These are phyloP conservation scores for Tuber indicum DNA, from an alignment of 495 filamentous ascomycete species.

Conservation along the genomic window DNA sequence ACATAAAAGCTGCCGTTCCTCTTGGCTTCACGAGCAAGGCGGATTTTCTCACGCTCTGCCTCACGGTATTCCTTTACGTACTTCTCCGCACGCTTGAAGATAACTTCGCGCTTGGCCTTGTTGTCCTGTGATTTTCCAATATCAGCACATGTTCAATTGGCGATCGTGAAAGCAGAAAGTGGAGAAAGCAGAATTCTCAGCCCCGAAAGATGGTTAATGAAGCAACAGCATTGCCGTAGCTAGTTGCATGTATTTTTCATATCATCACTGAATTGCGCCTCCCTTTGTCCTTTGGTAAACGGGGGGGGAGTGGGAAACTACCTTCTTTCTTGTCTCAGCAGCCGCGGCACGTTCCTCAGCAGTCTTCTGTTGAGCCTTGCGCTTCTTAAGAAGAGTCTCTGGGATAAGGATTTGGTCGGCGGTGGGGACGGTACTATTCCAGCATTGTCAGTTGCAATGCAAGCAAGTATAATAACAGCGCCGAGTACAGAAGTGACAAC, in stretches of 20 bases:
- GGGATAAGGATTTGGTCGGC: constrained; percentile 89
- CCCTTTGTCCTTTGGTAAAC: constrained; percentile 46
- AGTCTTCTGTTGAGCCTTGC: constrained; percentile 98
- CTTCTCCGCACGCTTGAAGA: constrained; percentile 99
- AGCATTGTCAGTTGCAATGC: constrained; percentile 67
- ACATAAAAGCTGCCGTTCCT: constrained; percentile 90
- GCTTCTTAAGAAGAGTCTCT: constrained; percentile 99
- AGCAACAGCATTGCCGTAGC: constrained; percentile 90
- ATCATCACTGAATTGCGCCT: constrained; percentile 56
- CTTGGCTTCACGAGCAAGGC: constrained; percentile 79
- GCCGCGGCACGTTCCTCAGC: constrained; percentile 77
- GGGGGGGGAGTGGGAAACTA: constrained; percentile 50
- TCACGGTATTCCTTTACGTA: constrained; percentile 99
- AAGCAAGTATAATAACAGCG: constrained; percentile 61
- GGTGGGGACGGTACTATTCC: constrained; percentile 74
- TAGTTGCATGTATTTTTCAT: constrained; percentile 76
- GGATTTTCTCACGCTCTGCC: constrained; percentile 95
- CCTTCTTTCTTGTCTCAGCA: constrained; percentile 79
- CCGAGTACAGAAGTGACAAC: constrained; percentile 86
- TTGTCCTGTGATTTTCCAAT: constrained; percentile 56
- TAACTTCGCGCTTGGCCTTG: constrained; percentile 93
- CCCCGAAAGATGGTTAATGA: constrained; percentile 99
- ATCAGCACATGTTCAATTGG: constrained; percentile 40
- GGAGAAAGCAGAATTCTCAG: constrained; percentile 56
- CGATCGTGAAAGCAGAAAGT: constrained; percentile 26